Base-by-base conservation (phyloP, 176 grass and related monocot species). In the Cenchrus purpureus region DNA sequence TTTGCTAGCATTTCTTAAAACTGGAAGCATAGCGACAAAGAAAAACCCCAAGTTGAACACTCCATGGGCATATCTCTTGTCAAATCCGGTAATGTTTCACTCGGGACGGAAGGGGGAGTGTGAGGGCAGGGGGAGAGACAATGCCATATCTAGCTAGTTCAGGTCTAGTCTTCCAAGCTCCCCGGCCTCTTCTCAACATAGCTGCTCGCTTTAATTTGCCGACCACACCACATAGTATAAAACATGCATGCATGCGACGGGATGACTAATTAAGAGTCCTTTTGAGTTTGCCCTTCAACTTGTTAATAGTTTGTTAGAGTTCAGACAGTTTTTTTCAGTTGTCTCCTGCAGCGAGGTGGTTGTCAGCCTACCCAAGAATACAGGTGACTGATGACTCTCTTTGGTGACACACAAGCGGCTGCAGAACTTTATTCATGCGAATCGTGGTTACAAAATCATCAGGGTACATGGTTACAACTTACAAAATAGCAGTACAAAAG, bases 391-490 rank as follows among this genome's bases (percentile, higher is more conserved):
- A 40, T 17, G 71, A 55, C 7, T 65, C n/a, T 51, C n/a, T 69
- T 1, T 31, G 54, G 40, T 75, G 42, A 48, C 50, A 68, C 19
- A 52, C 37, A 59, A 68, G 53, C 10, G 29, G 61, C 12, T 28
- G 79, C 73, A 78, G 28, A 86, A 60, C 19, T 90, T 90, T 90
- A 83, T 90, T 90, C 59, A 68, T 79, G 31, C 32, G 1, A 61
- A 56, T 31, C 50, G 46, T 66, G 37, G n/a, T 52, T 58, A 74
- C 54, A 83, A 40, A 40, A 40, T 40, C 37, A 40, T 40, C 37
- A 40, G 37, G 37, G 37, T 40, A 40, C 37, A 40, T 40, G 37
- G 37, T 40, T 40, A 40, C 37, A 40, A 40, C 3, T 43, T 58
- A 74, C 53, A 74, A 61, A 14, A 25, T 12, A 79, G 56, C 12